Evolutionary conservation across 495 filamentous ascomycete genomes (phyloP).

Genomic region (Hyaloscypha finlandica): DNA sequence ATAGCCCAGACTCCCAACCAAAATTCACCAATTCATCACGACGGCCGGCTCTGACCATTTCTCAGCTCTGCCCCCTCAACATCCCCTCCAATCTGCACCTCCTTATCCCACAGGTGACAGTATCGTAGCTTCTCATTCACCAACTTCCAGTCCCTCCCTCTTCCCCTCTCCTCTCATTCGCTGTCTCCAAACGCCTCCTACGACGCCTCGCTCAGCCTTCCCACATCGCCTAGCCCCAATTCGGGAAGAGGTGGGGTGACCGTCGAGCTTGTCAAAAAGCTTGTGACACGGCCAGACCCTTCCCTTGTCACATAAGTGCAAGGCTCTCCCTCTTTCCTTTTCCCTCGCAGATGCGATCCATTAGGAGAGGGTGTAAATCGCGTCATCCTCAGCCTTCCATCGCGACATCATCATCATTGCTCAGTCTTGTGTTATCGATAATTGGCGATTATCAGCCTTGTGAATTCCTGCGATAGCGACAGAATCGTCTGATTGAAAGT

Average conservation of each 20-base stretch:
- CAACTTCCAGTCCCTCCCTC: not conserved
- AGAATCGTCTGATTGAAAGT: not conserved
- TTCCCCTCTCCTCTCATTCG: not conserved
- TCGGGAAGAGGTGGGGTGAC: conserved; percentile 9
- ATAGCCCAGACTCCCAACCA: conserved; percentile 13
- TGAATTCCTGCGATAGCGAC: not conserved
- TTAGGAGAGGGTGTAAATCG: not conserved
- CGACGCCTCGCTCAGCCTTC: conserved; percentile 14
- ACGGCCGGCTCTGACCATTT: not conserved
- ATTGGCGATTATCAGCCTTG: not conserved
- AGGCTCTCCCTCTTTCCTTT: not conserved
- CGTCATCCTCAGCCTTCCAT: not conserved
- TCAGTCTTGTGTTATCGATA: not conserved
- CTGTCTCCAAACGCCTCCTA: not conserved
- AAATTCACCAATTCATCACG: not conserved
- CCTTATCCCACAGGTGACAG: not conserved
- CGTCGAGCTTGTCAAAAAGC: conserved; percentile 1
- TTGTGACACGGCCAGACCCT: not conserved
- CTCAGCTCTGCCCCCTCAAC: not conserved
- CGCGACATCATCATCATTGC: too few species aligned
- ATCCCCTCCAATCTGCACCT: not conserved
- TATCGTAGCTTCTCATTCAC: not conserved
- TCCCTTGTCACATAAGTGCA: conserved; percentile 2
- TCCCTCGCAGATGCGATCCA: not conserved
- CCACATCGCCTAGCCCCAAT: conserved; percentile 7